Base-by-base conservation (phyloP, 2,329 filamentous ascomycete genomes). In the Aspergillus pseudoviridinutans region DNA sequence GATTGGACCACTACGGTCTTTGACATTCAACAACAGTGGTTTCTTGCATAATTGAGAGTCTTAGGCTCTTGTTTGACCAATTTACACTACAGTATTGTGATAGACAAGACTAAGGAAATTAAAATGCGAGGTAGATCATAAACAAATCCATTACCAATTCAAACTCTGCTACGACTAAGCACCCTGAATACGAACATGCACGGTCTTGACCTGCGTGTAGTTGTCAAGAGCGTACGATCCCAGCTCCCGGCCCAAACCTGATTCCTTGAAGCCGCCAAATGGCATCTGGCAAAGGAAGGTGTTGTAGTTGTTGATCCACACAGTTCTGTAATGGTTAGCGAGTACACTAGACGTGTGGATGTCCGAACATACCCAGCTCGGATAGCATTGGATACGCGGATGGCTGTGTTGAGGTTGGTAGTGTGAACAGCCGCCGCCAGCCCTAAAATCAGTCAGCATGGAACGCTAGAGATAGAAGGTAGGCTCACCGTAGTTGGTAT, bases 401-500 rank as follows among this genome's bases (percentile, higher is more conserved):
- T 84, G 67, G 90, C 89, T 0, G 88, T 92, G 83, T 90, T 91
- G 67, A 92, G 78, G 73, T 91, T 87, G 61, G 77, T 82, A 35
- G 90, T 92, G 86, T 91, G 90, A 24, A 92, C 80, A 55, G 87
- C 89, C 28, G 89, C 87, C 55, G 89, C 90, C 42, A 93, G 83
- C 60, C 65, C 63, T 65, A 28, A 3, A 32, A 4, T 32, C 46
- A 44, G 32, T 54, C 17, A 24, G 24, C 10, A 10, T 8, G 3
- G 17, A n/a, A 10, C 17, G 6, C 2, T 22, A 2, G 2, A 10
- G 12, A 38, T 12, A 2, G 2, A 9, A 12, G 4, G 28, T 6
- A n/a, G 17, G 14, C 61, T 28, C 57, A 65, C 88, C 89, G 71
- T 90, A 92, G 58, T 82, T 86, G 66, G 84, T 88, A 74, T 84